Conservation (phyloP, 1,284 basidiomycete species). For the Blastosporella zonata region DNA sequence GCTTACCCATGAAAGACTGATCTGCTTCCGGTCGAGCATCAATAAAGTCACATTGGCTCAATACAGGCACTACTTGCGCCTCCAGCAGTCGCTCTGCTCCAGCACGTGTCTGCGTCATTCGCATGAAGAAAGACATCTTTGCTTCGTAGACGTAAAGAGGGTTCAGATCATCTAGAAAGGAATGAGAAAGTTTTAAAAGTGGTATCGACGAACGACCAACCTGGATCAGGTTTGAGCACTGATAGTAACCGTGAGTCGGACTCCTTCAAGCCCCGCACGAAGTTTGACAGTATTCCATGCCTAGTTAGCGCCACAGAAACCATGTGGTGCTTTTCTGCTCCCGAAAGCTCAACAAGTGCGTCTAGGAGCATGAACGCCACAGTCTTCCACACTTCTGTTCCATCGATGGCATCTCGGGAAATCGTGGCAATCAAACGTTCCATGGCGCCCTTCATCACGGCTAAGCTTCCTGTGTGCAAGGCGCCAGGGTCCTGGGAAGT, state of each 20-base stretch:
- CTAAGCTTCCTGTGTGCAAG: conserved; percentile 62
- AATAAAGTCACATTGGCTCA: conserved; percentile 86
- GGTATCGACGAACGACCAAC: conserved; percentile 38
- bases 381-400: conserved; percentile 95
- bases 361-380: conserved; percentile 88
- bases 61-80: conserved; percentile 71
- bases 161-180: conserved; percentile 77
- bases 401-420: conserved; percentile 90
- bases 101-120: conserved; percentile 76
- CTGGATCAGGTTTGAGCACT: conserved; percentile 86
- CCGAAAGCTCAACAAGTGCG: conserved; percentile 67
- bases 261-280: conserved; percentile 83
- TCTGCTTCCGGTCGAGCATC: conserved; percentile 80
- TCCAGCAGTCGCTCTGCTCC: conserved; percentile 89
- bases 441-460: conserved; percentile 59
- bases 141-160: conserved; percentile 94
- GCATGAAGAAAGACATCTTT: conserved; percentile 85
- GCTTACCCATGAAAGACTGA: conserved; percentile 77
- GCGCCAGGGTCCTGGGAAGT: conserved; percentile 26
- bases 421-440: conserved; percentile 80
- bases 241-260: conserved; percentile 77
- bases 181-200: conserved; percentile 7
- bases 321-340: conserved; percentile 57
- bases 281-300: conserved; percentile 81
- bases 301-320: conserved; percentile 63